Base-by-base conservation (phyloP, 148 eudicot genomes). In the Amaranthus palmeri region DNA sequence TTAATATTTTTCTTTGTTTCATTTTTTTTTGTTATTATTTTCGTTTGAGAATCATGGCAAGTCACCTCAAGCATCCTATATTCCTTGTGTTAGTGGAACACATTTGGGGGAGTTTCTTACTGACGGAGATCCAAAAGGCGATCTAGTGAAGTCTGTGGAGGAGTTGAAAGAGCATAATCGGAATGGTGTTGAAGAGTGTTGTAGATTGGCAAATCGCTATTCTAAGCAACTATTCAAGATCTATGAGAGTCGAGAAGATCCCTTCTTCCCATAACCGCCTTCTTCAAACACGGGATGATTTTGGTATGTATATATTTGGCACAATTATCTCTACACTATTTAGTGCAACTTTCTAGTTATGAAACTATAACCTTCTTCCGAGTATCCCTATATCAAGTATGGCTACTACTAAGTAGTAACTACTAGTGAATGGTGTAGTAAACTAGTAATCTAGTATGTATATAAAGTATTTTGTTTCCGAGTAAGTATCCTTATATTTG, bases 191-290 rank as follows among this genome's bases (percentile, higher is more conserved):
- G 86, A 90, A 68, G n/a, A 61, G 69, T 90, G 97, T 79, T 71
- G 74, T 61, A 72, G 25, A 65, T 79, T 88, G 75, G 97, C 96
- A 36, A 71, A 61, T 11, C 86, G 25, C 74, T 92, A 92, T 81
- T 83, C 93, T 45, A 87, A 85, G 78, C 98, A 92, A 67, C 82
- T 92, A 65, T 90, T 92, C 65, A 72, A 75, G 12, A 88, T 92
- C 58, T 90, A 92, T 77, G 15, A 76, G 74, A 83, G 65, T 73
- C 64, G 71, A 52, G 91, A 88, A 73, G 88, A 88, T 67, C 88
- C 86, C 5, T 70, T 78, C 77, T 89, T 86, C 78, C 83, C 65
- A 15, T 69, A 64, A 73, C 68, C 47, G 8, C 14, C 44, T 43
- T 46, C 68, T 65, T 65, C 40, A 47, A 43, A 3, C 68, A 65